These are phyloP conservation scores for Phytophthora pseudosyringae DNA, from an alignment of 352 stramenopile species.

Conservation along the genomic window DNA sequence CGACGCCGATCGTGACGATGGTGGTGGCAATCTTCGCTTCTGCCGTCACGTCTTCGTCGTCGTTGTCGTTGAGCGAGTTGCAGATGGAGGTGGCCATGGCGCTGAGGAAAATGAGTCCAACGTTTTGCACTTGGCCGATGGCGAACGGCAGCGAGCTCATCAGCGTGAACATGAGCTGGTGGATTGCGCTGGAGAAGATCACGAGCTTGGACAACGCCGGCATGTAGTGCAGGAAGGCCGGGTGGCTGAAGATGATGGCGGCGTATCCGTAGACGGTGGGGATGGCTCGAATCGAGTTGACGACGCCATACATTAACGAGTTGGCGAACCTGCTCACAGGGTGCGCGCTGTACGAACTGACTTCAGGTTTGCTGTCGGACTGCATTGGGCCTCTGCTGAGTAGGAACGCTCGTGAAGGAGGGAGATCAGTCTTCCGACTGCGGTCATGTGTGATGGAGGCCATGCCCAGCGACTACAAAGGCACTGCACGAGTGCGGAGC, in stretches of 20 bases:
- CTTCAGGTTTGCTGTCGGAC: slow-evolving; percentile 12
- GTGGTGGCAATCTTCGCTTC: slow-evolving; percentile 92
- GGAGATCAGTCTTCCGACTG: slow-evolving; percentile 22
- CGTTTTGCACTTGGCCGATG: slow-evolving; percentile 98
- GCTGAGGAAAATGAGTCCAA: slow-evolving; percentile 97
- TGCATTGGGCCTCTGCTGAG: slow-evolving; percentile 21
- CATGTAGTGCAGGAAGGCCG: slow-evolving; percentile 86
- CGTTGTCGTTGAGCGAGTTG: slow-evolving; percentile 70
- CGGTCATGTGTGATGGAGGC: slow-evolving; percentile 27
- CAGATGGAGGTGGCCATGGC: slow-evolving; percentile 93
- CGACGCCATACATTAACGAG: slow-evolving; percentile 81
- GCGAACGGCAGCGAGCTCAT: slow-evolving; percentile 95
- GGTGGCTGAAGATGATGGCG: slow-evolving; percentile 94
- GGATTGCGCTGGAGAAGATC: slow-evolving; percentile 95
- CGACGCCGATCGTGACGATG: slow-evolving; percentile 92
- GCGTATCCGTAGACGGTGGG: slow-evolving; percentile 95
- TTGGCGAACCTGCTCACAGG: slow-evolving; percentile 54
- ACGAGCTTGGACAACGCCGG: slow-evolving; percentile 95
- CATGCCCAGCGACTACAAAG: slow-evolving; percentile 14
- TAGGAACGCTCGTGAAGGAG: slow-evolving; percentile 24
- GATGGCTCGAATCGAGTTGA: slow-evolving; percentile 94
- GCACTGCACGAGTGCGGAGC: neutral
- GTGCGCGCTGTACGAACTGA: slow-evolving; percentile 5
- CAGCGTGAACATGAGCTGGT: slow-evolving; percentile 90
- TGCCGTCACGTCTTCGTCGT: slow-evolving; percentile 40